A percentile compares a stretch with the other conserved stretches of the same genome.
These are phyloP conservation scores for Colletotrichum endophyticum DNA, from an alignment of 2,329 filamentous ascomycete species.

Conservation along the genomic window DNA sequence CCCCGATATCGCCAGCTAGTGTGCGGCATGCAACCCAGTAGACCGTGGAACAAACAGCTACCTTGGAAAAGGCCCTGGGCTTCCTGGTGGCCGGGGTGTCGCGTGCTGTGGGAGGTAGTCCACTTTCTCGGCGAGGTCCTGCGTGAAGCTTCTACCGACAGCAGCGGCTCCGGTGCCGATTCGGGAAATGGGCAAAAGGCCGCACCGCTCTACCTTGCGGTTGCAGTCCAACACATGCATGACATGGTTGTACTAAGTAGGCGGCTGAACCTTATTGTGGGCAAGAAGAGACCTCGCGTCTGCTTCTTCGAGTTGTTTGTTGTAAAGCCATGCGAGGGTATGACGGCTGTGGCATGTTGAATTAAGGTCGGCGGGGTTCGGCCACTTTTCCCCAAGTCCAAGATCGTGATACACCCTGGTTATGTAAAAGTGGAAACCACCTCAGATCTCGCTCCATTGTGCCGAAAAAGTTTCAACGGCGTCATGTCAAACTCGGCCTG, in stretches of 20 bases:
- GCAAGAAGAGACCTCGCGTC: background rate
- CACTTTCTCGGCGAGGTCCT: constrained; percentile 14
- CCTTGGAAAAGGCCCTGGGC: background rate
- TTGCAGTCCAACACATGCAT: background rate
- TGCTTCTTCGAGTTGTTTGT: background rate
- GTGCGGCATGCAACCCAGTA: background rate
- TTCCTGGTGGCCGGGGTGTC: background rate
- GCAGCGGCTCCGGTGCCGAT: background rate
- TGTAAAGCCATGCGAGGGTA: background rate
- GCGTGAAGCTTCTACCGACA: background rate
- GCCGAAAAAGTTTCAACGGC: background rate
- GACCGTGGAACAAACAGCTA: background rate
- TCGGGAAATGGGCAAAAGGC: background rate
- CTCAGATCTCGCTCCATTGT: background rate
- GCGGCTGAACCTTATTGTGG: background rate
- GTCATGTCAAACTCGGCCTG: background rate
- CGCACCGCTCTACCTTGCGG: background rate
- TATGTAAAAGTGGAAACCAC: background rate
- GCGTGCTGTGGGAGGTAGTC: background rate
- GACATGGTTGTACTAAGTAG: background rate
- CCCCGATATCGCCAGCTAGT: constrained; percentile 8
- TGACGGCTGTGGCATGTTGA: background rate
- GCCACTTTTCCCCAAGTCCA: background rate
- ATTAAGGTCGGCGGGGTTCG: background rate
- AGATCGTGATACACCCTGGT: background rate